Evolutionary conservation across 169 alveolate species (phyloP).

Genomic region (Plasmodium berghei): DNA sequence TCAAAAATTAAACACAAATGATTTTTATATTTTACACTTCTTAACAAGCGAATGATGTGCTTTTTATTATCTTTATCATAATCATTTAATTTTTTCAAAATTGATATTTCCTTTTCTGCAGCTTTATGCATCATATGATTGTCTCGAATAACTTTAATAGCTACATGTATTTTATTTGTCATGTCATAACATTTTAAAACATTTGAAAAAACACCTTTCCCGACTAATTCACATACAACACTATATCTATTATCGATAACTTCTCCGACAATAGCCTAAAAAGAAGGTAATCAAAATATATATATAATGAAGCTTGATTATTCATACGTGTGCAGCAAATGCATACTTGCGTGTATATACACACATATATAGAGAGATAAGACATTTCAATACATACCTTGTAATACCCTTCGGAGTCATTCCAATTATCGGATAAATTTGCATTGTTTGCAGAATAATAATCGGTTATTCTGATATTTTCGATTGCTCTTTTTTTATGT

Average conservation of each 20-base stretch:
- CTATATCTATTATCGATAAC: constrained; percentile 88
- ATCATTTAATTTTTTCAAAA: constrained; percentile 85
- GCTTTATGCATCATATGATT: constrained; percentile 94
- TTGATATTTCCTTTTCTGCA: constrained; percentile 92
- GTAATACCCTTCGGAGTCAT: constrained; percentile 88
- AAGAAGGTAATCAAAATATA: not conserved
- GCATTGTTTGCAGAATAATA: constrained; percentile 73
- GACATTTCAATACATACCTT: constrained; percentile 71
- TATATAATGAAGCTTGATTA: not conserved
- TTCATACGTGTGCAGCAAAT: not conserved
- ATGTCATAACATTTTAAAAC: constrained; percentile 87
- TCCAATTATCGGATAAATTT: constrained; percentile 85
- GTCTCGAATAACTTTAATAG: constrained; percentile 88
- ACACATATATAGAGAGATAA: constrained; percentile 6
- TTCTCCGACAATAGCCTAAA: constrained; percentile 91
- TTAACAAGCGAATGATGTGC: constrained; percentile 88
- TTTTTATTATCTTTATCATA: constrained; percentile 87
- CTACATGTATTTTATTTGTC: constrained; percentile 81
- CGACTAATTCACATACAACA: constrained; percentile 88
- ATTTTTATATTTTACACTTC: constrained; percentile 87
- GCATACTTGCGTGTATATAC: not conserved
- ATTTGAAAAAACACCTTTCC: constrained; percentile 92
- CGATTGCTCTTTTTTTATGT: constrained; percentile 52
- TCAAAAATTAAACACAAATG: constrained; percentile 93
- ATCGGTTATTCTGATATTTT: constrained; percentile 41